Percentiles rank a stretch among this genome's conserved stretches.
Conservation (phyloP, 305 asterid species). For the Fraxinus greggii region DNA sequence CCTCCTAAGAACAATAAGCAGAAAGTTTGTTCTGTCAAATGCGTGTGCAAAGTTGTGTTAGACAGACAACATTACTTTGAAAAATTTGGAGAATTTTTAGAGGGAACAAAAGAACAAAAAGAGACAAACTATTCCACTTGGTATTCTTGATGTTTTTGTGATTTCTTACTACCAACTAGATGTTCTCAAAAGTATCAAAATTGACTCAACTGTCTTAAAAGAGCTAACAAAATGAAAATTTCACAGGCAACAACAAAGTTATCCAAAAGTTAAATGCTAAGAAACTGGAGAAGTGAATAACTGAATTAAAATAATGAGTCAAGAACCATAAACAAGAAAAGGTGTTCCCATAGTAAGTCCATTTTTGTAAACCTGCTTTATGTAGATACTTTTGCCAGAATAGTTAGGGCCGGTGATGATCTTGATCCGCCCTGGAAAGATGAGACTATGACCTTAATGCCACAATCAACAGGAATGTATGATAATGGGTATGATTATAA, state of each 20-base stretch:
- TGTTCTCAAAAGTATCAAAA: background rate
- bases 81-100: background rate
- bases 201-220: conserved; percentile 23
- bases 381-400: conserved; percentile 91
- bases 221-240: background rate
- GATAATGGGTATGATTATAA: background rate
- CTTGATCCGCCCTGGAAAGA: conserved; percentile 65
- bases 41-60: background rate
- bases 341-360: background rate
- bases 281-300: conserved; percentile 11
- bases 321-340: background rate
- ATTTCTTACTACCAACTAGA: conserved; percentile 21
- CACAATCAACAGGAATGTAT: conserved; percentile 20
- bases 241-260: background rate
- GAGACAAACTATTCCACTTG: conserved; percentile 1
- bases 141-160: background rate
- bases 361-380: conserved; percentile 68
- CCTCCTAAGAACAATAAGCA: conserved; percentile 3
- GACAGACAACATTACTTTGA: conserved; percentile 13
- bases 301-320: background rate
- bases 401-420: conserved; percentile 95
- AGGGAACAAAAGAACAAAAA: background rate
- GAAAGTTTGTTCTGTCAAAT: conserved; percentile 1
- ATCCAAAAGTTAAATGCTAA: conserved; percentile 1
- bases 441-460: conserved; percentile 23